phyloP scores from a whole-genome alignment of 2,329 filamentous ascomycete species.

The Orbilia brochopaga region DNA sequence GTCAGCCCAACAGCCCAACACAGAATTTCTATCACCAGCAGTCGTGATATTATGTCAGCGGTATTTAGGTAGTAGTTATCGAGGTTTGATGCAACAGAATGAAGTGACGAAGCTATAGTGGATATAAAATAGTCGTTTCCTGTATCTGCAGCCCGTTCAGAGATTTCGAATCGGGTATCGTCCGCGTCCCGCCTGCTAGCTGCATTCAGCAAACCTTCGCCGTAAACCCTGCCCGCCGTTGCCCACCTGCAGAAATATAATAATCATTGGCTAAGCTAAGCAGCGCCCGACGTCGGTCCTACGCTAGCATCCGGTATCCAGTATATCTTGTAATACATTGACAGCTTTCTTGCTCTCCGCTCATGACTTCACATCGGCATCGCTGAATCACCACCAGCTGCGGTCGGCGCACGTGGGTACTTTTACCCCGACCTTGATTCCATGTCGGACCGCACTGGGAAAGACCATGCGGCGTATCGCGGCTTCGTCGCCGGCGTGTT shows the following conservation, averaged over 20 bases:
- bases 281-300: not conserved
- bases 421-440: not conserved
- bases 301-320: too few relatives aligned
- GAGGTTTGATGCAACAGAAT: not conserved
- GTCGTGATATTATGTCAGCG: not conserved
- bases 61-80: conserved; percentile 2
- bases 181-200: not conserved
- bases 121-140: not conserved
- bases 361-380: too few relatives aligned
- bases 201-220: not conserved
- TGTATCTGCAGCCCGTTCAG: conserved; percentile 2
- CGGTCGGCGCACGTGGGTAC: not conserved
- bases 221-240: not conserved
- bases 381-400: not conserved
- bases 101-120: not conserved
- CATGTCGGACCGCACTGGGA: conserved; percentile 49
- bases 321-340: too few relatives aligned
- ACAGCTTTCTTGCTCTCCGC: too few relatives aligned
- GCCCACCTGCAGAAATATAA: not conserved
- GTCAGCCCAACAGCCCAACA: conserved; percentile 14
- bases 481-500: conserved; percentile 98
- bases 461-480: conserved; percentile 71
- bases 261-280: too few relatives aligned
- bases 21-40: not conserved
- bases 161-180: conserved; percentile 29